Conservation (phyloP, 2,329 filamentous ascomycete species). For the Colletotrichum acutatum region DNA sequence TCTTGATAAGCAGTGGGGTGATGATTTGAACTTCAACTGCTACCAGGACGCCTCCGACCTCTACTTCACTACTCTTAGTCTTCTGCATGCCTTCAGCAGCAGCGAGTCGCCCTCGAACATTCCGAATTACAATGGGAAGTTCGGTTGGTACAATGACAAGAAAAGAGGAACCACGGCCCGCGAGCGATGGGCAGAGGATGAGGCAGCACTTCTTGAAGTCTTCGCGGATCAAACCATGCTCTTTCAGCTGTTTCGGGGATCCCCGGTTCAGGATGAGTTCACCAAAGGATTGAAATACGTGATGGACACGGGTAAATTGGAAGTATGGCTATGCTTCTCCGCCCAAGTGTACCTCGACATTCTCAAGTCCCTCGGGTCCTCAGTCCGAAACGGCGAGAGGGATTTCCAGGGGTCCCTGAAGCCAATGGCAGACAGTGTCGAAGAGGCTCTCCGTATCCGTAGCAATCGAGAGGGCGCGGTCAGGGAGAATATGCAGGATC, state of each 20-base stretch:
- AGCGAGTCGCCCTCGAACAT: background rate
- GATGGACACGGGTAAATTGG: background rate
- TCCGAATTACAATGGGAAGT: conserved; percentile 36
- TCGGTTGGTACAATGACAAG: conserved; percentile 38
- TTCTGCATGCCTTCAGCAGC: background rate
- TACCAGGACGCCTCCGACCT: background rate
- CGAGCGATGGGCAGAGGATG: conserved; percentile 31
- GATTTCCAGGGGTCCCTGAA: background rate
- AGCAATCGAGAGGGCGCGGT: background rate
- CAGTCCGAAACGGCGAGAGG: background rate
- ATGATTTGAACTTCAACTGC: conserved; percentile 14
- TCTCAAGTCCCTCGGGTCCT: conserved; percentile 26
- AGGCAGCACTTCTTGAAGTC: conserved; percentile 29
- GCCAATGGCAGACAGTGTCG: background rate
- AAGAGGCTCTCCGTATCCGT: background rate
- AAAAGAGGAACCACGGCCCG: background rate
- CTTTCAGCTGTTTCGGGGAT: background rate
- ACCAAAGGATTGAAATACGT: conserved; percentile 22
- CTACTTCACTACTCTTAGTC: conserved; percentile 1
- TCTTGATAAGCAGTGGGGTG: background rate
- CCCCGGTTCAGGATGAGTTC: conserved; percentile 38
- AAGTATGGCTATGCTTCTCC: conserved; percentile 36
- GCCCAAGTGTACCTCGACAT: conserved; percentile 38
- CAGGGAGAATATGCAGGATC: background rate
- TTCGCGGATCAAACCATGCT: conserved; percentile 33